These are phyloP conservation scores for Elsinoe necatrix DNA, from an alignment of 2,329 filamentous ascomycete genomes.

Conservation along the genomic window DNA sequence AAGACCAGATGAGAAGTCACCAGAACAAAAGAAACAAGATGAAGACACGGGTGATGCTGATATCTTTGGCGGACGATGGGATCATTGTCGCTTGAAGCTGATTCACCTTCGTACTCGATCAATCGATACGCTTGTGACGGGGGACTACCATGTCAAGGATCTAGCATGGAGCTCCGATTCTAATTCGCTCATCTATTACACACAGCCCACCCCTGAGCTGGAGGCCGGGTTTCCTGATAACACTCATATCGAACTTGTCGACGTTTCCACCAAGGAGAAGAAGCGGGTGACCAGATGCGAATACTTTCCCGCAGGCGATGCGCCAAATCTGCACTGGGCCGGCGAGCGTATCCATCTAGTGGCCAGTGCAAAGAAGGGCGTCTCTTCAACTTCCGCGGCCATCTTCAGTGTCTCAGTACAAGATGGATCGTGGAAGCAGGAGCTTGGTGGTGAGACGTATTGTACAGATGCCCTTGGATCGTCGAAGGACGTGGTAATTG, in stretches of 20 bases:
- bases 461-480: slow-evolving; percentile 18
- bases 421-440: slow-evolving; percentile 15
- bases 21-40: slow-evolving; percentile 27
- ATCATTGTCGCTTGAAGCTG: slow-evolving; percentile 27
- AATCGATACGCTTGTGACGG: slow-evolving; percentile 20
- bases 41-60: slow-evolving; percentile 29
- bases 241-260: slow-evolving; percentile 19
- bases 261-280: slow-evolving; percentile 11
- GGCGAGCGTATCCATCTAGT: slow-evolving; percentile 20
- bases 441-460: slow-evolving; percentile 19
- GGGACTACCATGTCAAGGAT: slow-evolving; percentile 23
- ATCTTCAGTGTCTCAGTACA: slow-evolving; percentile 2
- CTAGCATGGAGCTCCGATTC: slow-evolving; percentile 27
- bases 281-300: neutral
- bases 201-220: slow-evolving; percentile 23
- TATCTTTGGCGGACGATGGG: slow-evolving; percentile 33
- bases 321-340: slow-evolving; percentile 17
- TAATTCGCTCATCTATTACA: slow-evolving; percentile 22
- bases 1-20: slow-evolving; percentile 28
- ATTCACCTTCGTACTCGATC: slow-evolving; percentile 27
- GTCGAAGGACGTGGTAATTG: slow-evolving; percentile 19
- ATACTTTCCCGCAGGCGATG: neutral
- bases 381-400: neutral
- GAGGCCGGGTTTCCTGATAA: slow-evolving; percentile 23
- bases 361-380: slow-evolving; percentile 9